Percentiles rank a stretch among this genome's conserved stretches.
phyloP scores from a whole-genome alignment of 2,329 filamentous ascomycete species.

The Fusarium globosum region DNA sequence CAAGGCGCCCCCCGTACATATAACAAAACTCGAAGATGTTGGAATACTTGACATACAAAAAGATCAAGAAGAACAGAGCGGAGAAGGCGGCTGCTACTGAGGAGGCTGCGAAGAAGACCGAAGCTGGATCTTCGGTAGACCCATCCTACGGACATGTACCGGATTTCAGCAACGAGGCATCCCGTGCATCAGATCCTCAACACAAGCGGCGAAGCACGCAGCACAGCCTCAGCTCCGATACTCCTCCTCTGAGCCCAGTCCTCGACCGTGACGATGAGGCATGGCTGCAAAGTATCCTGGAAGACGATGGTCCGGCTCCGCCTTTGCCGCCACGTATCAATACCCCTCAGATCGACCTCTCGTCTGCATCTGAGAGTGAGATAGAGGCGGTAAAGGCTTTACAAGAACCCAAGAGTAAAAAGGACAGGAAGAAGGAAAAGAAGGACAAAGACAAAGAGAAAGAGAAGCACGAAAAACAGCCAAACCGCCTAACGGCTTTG shows the following conservation, averaged over 20 bases:
- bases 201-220: slow-evolving; percentile 33
- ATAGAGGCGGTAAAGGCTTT: slow-evolving; percentile 45
- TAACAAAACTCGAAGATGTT: slow-evolving; percentile 58
- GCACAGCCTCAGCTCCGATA: slow-evolving; percentile 44
- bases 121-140: slow-evolving; percentile 28
- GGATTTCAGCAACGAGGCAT: slow-evolving; percentile 26
- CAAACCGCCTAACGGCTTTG: slow-evolving; percentile 50
- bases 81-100: slow-evolving; percentile 55
- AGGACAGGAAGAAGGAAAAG: slow-evolving; percentile 44
- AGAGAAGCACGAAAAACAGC: slow-evolving; percentile 48
- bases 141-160: slow-evolving; percentile 21
- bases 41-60: slow-evolving; percentile 72
- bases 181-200: slow-evolving; percentile 19
- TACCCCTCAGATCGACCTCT: slow-evolving; percentile 59
- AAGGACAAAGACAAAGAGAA: slow-evolving; percentile 54
- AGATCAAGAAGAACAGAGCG: slow-evolving; percentile 68
- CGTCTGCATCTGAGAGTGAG: slow-evolving; percentile 37
- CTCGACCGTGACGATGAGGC: slow-evolving; percentile 67
- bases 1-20: not conserved
- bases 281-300: slow-evolving; percentile 67
- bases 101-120: slow-evolving; percentile 32
- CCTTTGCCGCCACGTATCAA: slow-evolving; percentile 66
- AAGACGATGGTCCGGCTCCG: slow-evolving; percentile 58
- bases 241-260: slow-evolving; percentile 54
- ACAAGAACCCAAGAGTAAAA: slow-evolving; percentile 48